phyloP scores from a whole-genome alignment of 1,139 yeast genomes.

The Blastobotrys malaysiensis region DNA sequence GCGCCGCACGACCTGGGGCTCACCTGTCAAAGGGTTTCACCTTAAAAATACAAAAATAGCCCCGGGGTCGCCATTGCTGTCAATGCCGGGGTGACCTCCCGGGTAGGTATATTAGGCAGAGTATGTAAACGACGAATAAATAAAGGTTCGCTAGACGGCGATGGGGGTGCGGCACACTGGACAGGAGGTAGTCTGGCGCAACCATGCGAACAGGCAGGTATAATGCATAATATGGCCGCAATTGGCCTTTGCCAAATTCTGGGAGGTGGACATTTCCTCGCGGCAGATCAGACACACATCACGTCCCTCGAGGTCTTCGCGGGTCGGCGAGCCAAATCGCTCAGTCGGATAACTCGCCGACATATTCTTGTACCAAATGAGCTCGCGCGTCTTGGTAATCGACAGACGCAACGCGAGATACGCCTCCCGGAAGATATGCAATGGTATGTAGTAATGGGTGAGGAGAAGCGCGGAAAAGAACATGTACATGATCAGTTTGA shows the following conservation, averaged over 20 bases:
- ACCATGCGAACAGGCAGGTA: conserved; percentile 80
- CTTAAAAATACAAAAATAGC: too few species aligned
- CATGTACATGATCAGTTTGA: conserved; percentile 21
- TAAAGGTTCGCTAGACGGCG: conserved; percentile 2
- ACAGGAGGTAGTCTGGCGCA: conserved; percentile 58
- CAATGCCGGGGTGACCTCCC: too few species aligned
- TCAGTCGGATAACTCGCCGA: not conserved
- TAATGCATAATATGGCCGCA: conserved; percentile 76
- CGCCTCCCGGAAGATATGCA: conserved; percentile 27
- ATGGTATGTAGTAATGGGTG: conserved; percentile 25
- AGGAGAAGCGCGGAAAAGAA: conserved; percentile 24
- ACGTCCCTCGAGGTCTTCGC: not conserved
- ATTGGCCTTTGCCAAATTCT: conserved; percentile 16
- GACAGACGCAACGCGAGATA: conserved; percentile 25
- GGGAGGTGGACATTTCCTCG: conserved; percentile 18
- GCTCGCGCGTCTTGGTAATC: conserved; percentile 24
- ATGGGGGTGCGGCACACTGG: conserved; percentile 24
- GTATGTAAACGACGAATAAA: not conserved
- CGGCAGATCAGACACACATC: conserved; percentile 61
- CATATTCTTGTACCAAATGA: conserved; percentile 24
- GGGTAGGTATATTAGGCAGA: too few species aligned
- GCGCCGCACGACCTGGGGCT: not conserved
- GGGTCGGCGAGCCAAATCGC: not conserved
- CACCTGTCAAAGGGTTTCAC: not conserved
- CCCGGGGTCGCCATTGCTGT: too few species aligned